Percentiles rank a stretch among this genome's conserved stretches.
phyloP scores from a whole-genome alignment of 768 basidiomycete genomes.

The Gymnopilus dilepis region DNA sequence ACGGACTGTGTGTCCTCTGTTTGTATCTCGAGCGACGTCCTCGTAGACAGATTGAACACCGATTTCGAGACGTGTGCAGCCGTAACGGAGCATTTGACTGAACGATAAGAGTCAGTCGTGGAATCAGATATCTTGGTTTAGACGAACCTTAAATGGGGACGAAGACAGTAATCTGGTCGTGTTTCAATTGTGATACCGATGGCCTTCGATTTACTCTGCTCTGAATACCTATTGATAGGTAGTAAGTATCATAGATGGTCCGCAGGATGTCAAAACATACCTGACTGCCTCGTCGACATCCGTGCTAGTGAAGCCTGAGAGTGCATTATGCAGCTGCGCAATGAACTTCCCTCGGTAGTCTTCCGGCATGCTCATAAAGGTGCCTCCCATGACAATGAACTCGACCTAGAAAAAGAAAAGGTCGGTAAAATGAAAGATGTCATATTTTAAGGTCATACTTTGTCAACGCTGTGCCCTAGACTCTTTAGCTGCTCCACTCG shows the following conservation, averaged over 20 bases:
- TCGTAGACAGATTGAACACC: constrained; percentile 99
- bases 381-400: constrained; percentile 97
- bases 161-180: constrained; percentile 95
- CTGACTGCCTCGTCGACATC: constrained; percentile 96
- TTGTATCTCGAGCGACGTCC: constrained; percentile 98
- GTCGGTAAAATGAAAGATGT: background rate
- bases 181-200: constrained; percentile 99
- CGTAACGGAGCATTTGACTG: constrained; percentile 98
- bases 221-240: constrained; percentile 72
- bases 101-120: background rate
- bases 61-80: constrained; percentile 97
- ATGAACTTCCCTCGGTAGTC: constrained; percentile 93
- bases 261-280: constrained; percentile 37
- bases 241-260: background rate
- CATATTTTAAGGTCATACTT: constrained; percentile 53
- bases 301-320: constrained; percentile 91
- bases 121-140: background rate
- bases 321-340: constrained; percentile 94
- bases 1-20: constrained; percentile 97
- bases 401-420: constrained; percentile 59
- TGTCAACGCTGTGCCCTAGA: constrained; percentile 97
- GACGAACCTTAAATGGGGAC: constrained; percentile 86
- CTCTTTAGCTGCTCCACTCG: constrained; percentile 95
- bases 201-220: constrained; percentile 96
- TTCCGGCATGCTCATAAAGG: constrained; percentile 99